Evolutionary conservation across 805 yeast species (phyloP), one percentile per base, ranked within the genome.

Genomic region (Wickerhamomyces alni): DNA sequence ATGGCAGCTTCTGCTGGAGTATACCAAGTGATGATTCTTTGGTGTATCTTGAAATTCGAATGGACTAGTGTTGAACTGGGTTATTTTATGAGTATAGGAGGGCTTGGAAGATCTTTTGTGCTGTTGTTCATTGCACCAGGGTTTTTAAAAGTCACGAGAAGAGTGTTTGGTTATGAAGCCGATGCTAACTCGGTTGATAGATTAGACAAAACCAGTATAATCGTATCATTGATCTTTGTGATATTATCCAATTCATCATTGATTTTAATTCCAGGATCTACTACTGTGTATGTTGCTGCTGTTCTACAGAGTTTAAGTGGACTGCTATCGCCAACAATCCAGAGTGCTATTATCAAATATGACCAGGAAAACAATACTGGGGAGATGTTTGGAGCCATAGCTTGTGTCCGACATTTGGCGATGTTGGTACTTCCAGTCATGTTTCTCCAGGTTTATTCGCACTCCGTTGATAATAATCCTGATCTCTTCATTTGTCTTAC

Each of bases 31-130:
- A 36, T 47, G 1, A 39, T 46, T 5, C 40, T 48, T 3, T 54
- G 44, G 33, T 37, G 54, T 6, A 50, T 54, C 27, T 28, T 49
- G 18, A 33, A 40, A n/a, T 52, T 35, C 26, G 21, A 44, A 3
- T 54, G 57, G 57, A 36, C 50, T 2, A 45, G 53, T 19, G 57
- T 54, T 8, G 54, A 54, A 34, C 35, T 54, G 7, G 57, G 58
- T 3, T 54, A 52, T 38, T 52, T 40, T 39, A 48, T 50, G 49
- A 51, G 55, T 19, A 32, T 52, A 8, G 44, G 37, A 8, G 57
- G 58, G 8, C 46, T 51, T 32, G 55, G 56, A 4, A 45, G 46
- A 28, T 39, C 53, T 1, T 13, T 40, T n/a, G 54, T 52, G 3
- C 30, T 48, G 13, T 21, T 54, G 9, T 12, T 38, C 1, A 24